Evolutionary conservation across 345 rosid genomes (phyloP).

Genomic region (Lepidium africanum): DNA sequence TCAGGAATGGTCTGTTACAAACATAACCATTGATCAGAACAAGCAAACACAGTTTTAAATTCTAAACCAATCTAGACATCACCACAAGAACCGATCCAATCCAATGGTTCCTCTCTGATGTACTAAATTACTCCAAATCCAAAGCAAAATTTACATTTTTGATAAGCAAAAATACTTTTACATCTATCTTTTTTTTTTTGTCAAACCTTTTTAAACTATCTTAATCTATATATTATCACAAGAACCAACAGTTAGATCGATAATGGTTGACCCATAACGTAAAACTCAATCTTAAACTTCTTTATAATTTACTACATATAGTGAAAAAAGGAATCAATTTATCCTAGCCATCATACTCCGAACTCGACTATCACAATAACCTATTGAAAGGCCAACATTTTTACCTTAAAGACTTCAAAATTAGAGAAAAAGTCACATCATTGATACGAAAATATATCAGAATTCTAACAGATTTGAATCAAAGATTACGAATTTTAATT

Average conservation of each 20-base stretch:
- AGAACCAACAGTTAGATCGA: too few species aligned
- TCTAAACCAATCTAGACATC: not conserved
- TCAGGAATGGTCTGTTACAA: constrained; percentile 68
- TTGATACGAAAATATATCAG: not conserved
- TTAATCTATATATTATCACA: not conserved
- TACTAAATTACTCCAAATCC: not conserved
- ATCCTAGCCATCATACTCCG: too few species aligned
- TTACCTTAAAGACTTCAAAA: not conserved
- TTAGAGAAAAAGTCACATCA: not conserved
- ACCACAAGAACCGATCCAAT: not conserved
- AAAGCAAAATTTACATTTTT: not conserved
- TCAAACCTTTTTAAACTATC: too few species aligned
- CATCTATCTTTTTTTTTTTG: too few species aligned
- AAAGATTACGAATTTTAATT: not conserved
- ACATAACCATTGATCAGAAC: constrained; percentile 8
- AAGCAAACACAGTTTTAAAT: not conserved
- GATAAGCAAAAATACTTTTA: not conserved
- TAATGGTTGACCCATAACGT: too few species aligned
- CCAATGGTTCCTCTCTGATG: not conserved
- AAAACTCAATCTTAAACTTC: too few species aligned
- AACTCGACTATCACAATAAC: too few species aligned
- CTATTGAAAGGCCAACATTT: too few species aligned
- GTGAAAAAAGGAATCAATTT: too few species aligned
- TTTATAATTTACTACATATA: too few species aligned
- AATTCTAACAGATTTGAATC: not conserved